These are phyloP conservation scores for Baudoinia panamericana DNA, from an alignment of 495 filamentous ascomycete genomes.

Conservation along the genomic window DNA sequence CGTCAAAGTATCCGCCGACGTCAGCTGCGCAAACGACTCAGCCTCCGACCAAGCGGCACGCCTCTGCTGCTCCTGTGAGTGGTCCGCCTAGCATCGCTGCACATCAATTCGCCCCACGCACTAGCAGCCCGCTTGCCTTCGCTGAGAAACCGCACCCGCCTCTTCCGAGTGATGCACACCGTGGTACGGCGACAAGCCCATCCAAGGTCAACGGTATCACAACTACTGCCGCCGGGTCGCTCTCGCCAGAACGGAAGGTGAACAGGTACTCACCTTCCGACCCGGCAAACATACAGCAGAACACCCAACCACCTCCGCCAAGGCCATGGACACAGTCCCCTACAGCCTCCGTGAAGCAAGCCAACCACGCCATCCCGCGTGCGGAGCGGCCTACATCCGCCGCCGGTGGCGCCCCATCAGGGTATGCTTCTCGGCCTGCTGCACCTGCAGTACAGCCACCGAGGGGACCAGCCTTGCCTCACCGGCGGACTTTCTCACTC, in stretches of 20 bases:
- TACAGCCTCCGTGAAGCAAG: conserved; percentile 39
- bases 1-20: conserved; percentile 21
- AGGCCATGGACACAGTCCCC: conserved; percentile 85
- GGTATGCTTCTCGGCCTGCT: background rate
- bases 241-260: conserved; percentile 4
- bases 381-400: conserved; percentile 58
- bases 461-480: conserved; percentile 26
- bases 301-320: conserved; percentile 40
- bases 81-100: conserved; percentile 9
- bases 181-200: background rate
- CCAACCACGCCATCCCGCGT: conserved; percentile 32
- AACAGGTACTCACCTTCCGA: conserved; percentile 6
- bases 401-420: conserved; percentile 2
- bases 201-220: conserved; percentile 3
- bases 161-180: conserved; percentile 3
- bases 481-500: conserved; percentile 28
- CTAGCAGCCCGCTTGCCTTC: conserved; percentile 64
- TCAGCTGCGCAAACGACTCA: conserved; percentile 10
- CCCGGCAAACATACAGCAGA: background rate
- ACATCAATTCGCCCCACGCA: conserved; percentile 66
- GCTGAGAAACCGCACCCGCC: conserved; percentile 39
- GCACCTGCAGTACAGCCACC: conserved; percentile 7
- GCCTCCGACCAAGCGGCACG: conserved; percentile 29
- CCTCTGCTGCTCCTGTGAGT: conserved; percentile 24
- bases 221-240: no score